phyloP scores from a whole-genome alignment of 805 yeast species.

The Wickerhamomyces mucosus region DNA sequence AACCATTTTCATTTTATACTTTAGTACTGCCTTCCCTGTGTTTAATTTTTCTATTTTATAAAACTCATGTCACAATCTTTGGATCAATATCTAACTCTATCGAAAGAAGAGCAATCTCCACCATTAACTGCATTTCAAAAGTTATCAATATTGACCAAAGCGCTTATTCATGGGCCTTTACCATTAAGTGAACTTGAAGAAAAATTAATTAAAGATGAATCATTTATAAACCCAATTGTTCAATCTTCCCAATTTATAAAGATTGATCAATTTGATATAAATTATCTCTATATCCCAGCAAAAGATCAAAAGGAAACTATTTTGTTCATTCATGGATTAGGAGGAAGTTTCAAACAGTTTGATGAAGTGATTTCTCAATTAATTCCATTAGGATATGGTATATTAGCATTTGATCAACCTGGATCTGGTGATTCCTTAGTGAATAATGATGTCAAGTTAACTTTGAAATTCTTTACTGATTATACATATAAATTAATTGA shows the following conservation, averaged over 20 bases:
- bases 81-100: too few relatives aligned
- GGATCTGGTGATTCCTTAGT: slow-evolving; percentile 56
- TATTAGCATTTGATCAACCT: slow-evolving; percentile 72
- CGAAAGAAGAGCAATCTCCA: too few relatives aligned
- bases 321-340: slow-evolving; percentile 77
- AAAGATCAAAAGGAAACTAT: neutral
- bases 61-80: too few relatives aligned
- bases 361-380: slow-evolving; percentile 55
- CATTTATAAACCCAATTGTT: too few relatives aligned
- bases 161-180: too few relatives aligned
- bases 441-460: slow-evolving; percentile 5
- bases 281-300: neutral
- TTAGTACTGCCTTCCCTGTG: too few relatives aligned
- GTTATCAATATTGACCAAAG: too few relatives aligned
- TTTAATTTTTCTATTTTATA: too few relatives aligned
- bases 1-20: too few relatives aligned
- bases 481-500: slow-evolving; percentile 8
- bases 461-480: slow-evolving; percentile 10
- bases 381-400: slow-evolving; percentile 44
- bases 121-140: too few relatives aligned
- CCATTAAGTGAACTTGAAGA: too few relatives aligned
- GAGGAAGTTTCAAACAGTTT: slow-evolving; percentile 84
- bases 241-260: neutral
- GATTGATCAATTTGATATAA: neutral
- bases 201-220: too few relatives aligned